phyloP scores from a whole-genome alignment of 257 asterid genomes.

The Parsonsia alboflavescens region DNA sequence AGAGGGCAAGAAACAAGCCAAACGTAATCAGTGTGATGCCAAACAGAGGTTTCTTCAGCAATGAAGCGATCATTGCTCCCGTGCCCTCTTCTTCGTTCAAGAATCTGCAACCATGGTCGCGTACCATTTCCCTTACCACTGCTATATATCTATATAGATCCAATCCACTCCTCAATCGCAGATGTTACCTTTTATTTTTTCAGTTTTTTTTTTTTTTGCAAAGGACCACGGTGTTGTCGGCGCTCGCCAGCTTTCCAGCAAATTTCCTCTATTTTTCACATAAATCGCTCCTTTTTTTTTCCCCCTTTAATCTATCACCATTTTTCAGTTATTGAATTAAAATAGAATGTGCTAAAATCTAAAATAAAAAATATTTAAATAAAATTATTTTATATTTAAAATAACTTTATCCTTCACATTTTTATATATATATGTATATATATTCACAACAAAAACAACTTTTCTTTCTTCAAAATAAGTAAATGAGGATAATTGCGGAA shows the following conservation, averaged over 20 bases:
- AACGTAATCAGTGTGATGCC: conserved; percentile 29
- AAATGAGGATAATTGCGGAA: no score
- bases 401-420: no score
- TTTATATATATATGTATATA: no score
- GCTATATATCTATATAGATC: conserved; percentile 5
- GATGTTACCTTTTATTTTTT: no score
- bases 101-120: neutral
- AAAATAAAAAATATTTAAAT: no score
- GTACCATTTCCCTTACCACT: neutral
- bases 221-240: neutral
- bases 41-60: conserved; percentile 57
- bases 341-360: no score
- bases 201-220: neutral
- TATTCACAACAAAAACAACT: no score
- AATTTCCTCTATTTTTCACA: neutral
- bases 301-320: no score
- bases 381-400: no score
- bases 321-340: no score
- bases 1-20: conserved; percentile 41
- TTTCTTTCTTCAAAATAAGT: no score
- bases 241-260: neutral
- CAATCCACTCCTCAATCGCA: neutral
- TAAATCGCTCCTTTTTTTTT: neutral
- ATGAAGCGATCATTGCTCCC: conserved; percentile 38
- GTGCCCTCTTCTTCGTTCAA: neutral